These are phyloP conservation scores for Fusarium dlaminii DNA, from an alignment of 2,329 filamentous ascomycete species.

Conservation along the genomic window DNA sequence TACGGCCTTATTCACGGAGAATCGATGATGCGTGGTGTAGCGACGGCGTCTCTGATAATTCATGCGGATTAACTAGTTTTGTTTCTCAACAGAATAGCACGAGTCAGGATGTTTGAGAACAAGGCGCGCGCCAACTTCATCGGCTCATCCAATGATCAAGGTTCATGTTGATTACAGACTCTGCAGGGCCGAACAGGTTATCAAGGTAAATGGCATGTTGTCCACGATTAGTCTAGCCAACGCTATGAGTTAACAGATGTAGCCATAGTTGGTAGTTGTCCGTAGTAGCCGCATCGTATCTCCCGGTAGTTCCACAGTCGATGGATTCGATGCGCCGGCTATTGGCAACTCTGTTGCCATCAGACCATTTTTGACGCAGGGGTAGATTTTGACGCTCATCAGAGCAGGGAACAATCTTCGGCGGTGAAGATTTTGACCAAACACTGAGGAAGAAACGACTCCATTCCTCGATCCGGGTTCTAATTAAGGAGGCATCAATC, in stretches of 20 bases:
- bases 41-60: constrained; percentile 10
- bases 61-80: constrained; percentile 18
- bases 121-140: constrained; percentile 14
- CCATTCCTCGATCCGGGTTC: background rate
- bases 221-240: background rate
- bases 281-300: constrained; percentile 19
- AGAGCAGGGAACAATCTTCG: constrained; percentile 21
- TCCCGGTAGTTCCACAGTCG: constrained; percentile 16
- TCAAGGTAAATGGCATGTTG: background rate
- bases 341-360: constrained; percentile 32
- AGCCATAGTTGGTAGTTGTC: background rate
- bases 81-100: constrained; percentile 25
- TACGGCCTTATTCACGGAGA: constrained; percentile 31
- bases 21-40: constrained; percentile 19
- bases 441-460: background rate
- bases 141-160: constrained; percentile 14
- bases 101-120: constrained; percentile 20
- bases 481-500: constrained; percentile 17
- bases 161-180: constrained; percentile 9
- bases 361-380: constrained; percentile 39
- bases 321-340: constrained; percentile 13
- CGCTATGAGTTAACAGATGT: background rate
- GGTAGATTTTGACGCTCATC: constrained; percentile 26
- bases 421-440: constrained; percentile 23
- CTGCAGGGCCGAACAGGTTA: constrained; percentile 10